These are phyloP conservation scores for Candida frijolesensis DNA, from an alignment of 1,139 yeast genomes.

Conservation along the genomic window DNA sequence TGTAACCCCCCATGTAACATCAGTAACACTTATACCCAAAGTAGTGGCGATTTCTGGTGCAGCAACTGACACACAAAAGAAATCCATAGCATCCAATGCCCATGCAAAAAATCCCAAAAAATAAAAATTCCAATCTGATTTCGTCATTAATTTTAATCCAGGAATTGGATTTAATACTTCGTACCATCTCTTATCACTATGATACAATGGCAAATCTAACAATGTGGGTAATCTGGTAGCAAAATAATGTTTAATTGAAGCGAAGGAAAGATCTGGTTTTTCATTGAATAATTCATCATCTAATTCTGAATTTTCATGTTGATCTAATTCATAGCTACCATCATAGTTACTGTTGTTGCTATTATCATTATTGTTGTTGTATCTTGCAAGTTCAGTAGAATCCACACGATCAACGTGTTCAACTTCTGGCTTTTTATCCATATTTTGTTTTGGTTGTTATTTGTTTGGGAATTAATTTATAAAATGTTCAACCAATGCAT, in stretches of 20 bases:
- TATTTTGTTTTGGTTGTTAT: background rate
- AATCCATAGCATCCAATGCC: slow-evolving; percentile 83
- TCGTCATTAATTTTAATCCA: slow-evolving; percentile 30
- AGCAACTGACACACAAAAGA: slow-evolving; percentile 67
- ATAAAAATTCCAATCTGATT: slow-evolving; percentile 57
- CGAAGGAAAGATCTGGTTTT: slow-evolving; percentile 28
- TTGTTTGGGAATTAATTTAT: no score
- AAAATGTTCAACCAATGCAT: no score
- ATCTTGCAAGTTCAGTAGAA: background rate
- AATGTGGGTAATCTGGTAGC: slow-evolving; percentile 29
- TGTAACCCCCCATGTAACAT: slow-evolving; percentile 80
- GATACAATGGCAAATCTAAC: slow-evolving; percentile 22
- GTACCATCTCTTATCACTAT: slow-evolving; percentile 16
- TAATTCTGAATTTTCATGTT: background rate
- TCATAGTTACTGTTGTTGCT: background rate
- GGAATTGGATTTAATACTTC: slow-evolving; percentile 35
- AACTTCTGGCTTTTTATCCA: slow-evolving; percentile 11
- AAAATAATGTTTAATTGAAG: slow-evolving; percentile 26
- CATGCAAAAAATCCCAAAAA: slow-evolving; percentile 67
- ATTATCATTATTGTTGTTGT: background rate
- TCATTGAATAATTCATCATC: slow-evolving; percentile 21
- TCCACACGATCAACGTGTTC: slow-evolving; percentile 10
- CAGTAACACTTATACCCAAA: slow-evolving; percentile 50
- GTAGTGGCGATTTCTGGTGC: slow-evolving; percentile 57
- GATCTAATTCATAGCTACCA: background rate